These are phyloP conservation scores for Allium fistulosum DNA, from an alignment of 106 monocot genomes.

Conservation along the genomic window DNA sequence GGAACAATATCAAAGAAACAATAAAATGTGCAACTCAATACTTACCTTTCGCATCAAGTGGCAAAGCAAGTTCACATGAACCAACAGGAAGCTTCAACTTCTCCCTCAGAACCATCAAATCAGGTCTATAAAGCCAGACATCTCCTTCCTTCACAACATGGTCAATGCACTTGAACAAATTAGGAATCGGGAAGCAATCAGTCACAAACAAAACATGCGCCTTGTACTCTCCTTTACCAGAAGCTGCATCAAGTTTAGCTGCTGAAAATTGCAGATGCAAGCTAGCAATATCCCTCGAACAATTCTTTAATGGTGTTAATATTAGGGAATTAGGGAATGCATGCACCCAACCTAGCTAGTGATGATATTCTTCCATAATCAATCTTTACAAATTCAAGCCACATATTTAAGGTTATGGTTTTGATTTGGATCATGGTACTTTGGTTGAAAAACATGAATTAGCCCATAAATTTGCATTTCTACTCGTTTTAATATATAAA, in stretches of 20 bases:
- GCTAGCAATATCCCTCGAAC: slow-evolving; percentile 77
- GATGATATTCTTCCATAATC: too few relatives aligned
- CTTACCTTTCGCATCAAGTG: slow-evolving; percentile 41
- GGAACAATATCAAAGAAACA: too few relatives aligned
- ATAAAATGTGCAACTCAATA: not conserved
- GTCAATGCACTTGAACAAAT: slow-evolving; percentile 65
- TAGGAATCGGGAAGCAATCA: slow-evolving; percentile 71
- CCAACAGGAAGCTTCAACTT: slow-evolving; percentile 65
- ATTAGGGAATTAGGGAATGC: too few relatives aligned
- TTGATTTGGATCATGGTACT: too few relatives aligned
- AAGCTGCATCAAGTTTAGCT: slow-evolving; percentile 45
- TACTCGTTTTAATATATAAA: too few relatives aligned
- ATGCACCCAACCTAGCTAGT: too few relatives aligned
- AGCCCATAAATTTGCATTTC: too few relatives aligned
- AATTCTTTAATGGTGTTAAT: slow-evolving; percentile 15
- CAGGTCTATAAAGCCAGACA: slow-evolving; percentile 67
- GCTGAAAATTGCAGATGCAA: slow-evolving; percentile 77
- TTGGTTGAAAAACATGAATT: too few relatives aligned
- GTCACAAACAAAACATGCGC: slow-evolving; percentile 61
- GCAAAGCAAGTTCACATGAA: slow-evolving; percentile 59
- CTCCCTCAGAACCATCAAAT: slow-evolving; percentile 28
- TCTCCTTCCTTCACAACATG: slow-evolving; percentile 39
- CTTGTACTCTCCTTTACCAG: not conserved
- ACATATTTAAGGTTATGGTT: too few relatives aligned
- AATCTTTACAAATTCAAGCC: too few relatives aligned